A percentile compares a stretch with the other conserved stretches of the same genome.
These are phyloP conservation scores for Trichoderma simmonsii DNA, from an alignment of 2,329 filamentous ascomycete genomes.

Conservation along the genomic window DNA sequence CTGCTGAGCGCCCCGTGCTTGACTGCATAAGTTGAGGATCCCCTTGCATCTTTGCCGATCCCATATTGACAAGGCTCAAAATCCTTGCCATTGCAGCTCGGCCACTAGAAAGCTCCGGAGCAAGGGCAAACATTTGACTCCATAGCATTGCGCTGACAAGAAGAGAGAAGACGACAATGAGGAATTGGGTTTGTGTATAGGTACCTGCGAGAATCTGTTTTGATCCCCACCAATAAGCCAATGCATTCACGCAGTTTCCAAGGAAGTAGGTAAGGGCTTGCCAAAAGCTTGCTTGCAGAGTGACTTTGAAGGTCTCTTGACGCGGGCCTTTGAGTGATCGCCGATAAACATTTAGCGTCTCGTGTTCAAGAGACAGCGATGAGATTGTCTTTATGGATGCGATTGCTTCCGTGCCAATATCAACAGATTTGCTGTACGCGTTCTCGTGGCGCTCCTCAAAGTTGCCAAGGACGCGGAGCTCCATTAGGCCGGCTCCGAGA, in stretches of 20 bases:
- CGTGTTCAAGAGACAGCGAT: conserved; percentile 42
- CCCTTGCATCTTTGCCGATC: background rate
- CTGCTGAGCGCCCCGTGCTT: background rate
- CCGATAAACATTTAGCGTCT: conserved; percentile 40
- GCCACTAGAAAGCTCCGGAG: conserved; percentile 60
- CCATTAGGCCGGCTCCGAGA: conserved; percentile 62
- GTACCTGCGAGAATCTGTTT: conserved; percentile 57
- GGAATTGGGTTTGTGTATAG: conserved; percentile 56
- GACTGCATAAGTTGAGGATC: no score
- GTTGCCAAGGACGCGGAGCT: conserved; percentile 54
- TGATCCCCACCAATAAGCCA: conserved; percentile 67
- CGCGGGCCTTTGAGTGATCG: conserved; percentile 32
- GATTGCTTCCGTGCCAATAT: conserved; percentile 60
- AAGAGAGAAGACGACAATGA: conserved; percentile 60
- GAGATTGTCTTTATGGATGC: conserved; percentile 59
- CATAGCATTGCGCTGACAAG: conserved; percentile 60
- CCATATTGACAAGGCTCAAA: conserved; percentile 30
- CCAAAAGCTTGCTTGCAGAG: conserved; percentile 40
- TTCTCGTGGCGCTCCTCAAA: conserved; percentile 58
- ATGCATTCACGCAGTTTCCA: conserved; percentile 57
- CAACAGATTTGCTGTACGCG: conserved; percentile 58
- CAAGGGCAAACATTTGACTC: conserved; percentile 63
- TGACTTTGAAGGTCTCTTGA: conserved; percentile 39
- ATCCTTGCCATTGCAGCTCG: conserved; percentile 50
- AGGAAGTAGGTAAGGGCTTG: conserved; percentile 47